Base-by-base conservation (phyloP, 768 basidiomycete species). In the Dendrothele bispora region DNA sequence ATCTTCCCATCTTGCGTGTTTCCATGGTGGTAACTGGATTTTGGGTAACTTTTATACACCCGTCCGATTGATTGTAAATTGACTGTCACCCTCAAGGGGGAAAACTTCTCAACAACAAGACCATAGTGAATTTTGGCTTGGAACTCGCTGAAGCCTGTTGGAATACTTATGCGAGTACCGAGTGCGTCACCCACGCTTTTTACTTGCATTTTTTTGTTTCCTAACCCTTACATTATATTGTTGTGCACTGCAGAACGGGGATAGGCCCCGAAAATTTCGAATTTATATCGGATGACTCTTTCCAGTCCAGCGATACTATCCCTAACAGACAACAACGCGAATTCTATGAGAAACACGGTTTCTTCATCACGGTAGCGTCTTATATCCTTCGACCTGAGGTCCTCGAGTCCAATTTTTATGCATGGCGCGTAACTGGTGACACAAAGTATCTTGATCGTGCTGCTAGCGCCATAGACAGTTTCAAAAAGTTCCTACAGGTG, bases 331-430 rank as follows among this genome's bases (percentile, higher is more conserved):
- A 47, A 30, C 75, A 81, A 45, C 51, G 71, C 6, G 63, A 64
- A 0, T 88, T 87, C 69, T 79, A 85, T 65, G 43, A 77, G 10
- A 15, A 77, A 49, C 70, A 88, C 53, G 88, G 86, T 0, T 88
- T 77, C 63, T 89, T 84, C 56, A 79, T 86, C 53, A 77, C 75
- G 12, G 53, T 61, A 5, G 52, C 68, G 17, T 68, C 71, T 52
- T 90, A 89, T 55, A 75, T 83, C 60, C 69, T 82, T 34, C 84
- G 88, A 22, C 88, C 88, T 0, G 86, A 89, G 64, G 85, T 90
- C 21, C 75, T 90, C 15, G 86, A 90, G 61, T 84, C 81, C 43
- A 88, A 88, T 69, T 89, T 89, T 68, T 85, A 89, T 49, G 88
- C 86, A 0, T 90, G 74, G 74, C 79, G 88, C 21, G 78, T 73